Evolutionary conservation across 768 basidiomycete species (phyloP), one percentile per base, ranked within the genome.

Genomic region (Nevesoporus exiguus): DNA sequence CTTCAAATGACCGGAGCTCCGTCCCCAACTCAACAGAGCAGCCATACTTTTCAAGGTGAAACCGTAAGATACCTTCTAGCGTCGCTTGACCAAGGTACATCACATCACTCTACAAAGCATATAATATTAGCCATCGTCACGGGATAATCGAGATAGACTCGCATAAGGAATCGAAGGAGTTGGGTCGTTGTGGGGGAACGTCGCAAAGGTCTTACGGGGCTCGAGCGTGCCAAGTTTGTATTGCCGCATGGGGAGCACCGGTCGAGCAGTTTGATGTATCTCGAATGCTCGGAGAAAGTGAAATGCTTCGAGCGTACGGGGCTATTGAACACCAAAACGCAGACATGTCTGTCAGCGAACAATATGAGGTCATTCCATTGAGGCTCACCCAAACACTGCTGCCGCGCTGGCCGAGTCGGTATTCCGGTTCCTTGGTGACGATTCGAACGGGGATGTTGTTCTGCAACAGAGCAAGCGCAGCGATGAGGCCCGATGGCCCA

Each of bases 371-470:
- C 36, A 5, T 5, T 39, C 6, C 2, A 33, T 31, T 7, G 13
- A 14, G 51, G 29, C 67, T 30, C 39, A 75, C 76, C 71, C 73
- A 74, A 24, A 79, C 58, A 5, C 68, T 75, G 4, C 65, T 65
- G 3, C 71, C 73, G 3, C 78, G 73, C 54, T 75, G 72, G 2
- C 74, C 74, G 14, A 72, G 57, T 15, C 64, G 69, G 11, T 72
- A 69, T 0, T 66, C 47, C 0, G 68, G 59, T 47, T 72, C 73
- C 56, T 78, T 79, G 54, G 83, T 77, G 43, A 83, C 76, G 25
- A 84, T 74, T n/a, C 79, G 76, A 7, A 83, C 75, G 10, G 77
- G 71, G 14, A 82, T 65, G 6, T 74, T 72, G 62, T 80, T 79
- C 22, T 69, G 69, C 13, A 33, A 33, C 33, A 33, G 33, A 7